These are phyloP conservation scores for Venturia aucupariae DNA, from an alignment of 2,329 filamentous ascomycete species.

Conservation along the genomic window DNA sequence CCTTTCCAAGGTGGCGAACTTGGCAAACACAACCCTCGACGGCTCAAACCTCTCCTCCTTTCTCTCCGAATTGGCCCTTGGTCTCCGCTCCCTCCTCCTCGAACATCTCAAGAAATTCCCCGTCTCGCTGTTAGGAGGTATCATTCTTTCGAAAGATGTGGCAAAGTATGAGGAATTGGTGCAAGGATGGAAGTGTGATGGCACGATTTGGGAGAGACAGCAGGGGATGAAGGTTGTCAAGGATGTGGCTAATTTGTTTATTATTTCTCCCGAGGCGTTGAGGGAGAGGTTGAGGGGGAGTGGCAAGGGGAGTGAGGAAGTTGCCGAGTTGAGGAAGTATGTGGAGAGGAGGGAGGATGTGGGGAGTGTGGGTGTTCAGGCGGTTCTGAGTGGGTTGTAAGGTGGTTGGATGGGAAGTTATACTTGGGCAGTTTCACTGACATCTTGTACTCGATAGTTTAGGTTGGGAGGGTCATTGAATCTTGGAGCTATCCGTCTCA, in stretches of 20 bases:
- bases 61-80: slow-evolving; percentile 72
- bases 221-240: slow-evolving; percentile 69
- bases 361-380: slow-evolving; percentile 70
- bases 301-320: slow-evolving; percentile 31
- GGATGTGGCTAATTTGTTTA: slow-evolving; percentile 92
- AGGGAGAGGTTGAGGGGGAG: slow-evolving; percentile 41
- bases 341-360: slow-evolving; percentile 79
- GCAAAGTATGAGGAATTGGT: slow-evolving; percentile 84
- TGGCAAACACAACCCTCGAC: slow-evolving; percentile 61
- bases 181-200: slow-evolving; percentile 53
- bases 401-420: too few species aligned
- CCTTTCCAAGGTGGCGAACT: slow-evolving; percentile 55
- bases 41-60: slow-evolving; percentile 77
- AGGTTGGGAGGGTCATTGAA: too few species aligned
- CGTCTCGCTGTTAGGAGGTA: slow-evolving; percentile 83
- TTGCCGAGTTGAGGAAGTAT: slow-evolving; percentile 64
- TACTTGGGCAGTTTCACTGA: too few species aligned
- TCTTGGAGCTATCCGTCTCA: too few species aligned
- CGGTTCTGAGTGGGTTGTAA: slow-evolving; percentile 60
- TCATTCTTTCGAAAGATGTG: slow-evolving; percentile 95
- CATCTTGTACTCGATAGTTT: too few species aligned
- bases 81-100: slow-evolving; percentile 68
- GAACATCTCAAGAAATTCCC: slow-evolving; percentile 92
- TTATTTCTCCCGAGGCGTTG: slow-evolving; percentile 60
- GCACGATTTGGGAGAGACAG: slow-evolving; percentile 30